phyloP scores from a whole-genome alignment of 176 grass and related monocot genomes.

The Lolium rigidum region DNA sequence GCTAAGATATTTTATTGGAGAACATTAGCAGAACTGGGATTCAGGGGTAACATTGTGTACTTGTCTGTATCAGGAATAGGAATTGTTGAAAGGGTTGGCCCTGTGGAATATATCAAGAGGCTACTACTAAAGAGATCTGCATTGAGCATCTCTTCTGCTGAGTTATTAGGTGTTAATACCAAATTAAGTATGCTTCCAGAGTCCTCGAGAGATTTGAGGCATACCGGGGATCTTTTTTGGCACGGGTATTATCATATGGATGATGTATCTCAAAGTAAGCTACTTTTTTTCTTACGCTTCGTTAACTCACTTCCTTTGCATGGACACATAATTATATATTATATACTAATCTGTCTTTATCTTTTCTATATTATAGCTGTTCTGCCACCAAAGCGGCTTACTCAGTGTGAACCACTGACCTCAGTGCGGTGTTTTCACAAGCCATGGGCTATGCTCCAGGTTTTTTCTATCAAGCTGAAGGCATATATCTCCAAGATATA shows the following conservation, averaged over 20 bases:
- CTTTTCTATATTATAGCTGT: slow-evolving; percentile 2
- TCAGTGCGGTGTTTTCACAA: background rate
- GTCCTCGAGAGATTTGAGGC: background rate
- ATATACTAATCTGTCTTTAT: background rate
- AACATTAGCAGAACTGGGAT: background rate
- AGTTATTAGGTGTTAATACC: background rate
- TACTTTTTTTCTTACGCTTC: background rate
- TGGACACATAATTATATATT: background rate
- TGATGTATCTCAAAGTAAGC: slow-evolving; percentile 10
- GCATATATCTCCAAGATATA: slow-evolving; percentile 14
- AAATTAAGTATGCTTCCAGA: background rate
- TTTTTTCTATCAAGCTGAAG: slow-evolving; percentile 27
- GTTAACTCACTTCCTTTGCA: background rate
- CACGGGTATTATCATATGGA: background rate
- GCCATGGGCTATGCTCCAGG: slow-evolving; percentile 7
- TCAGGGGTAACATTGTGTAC: background rate
- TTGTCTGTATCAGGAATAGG: slow-evolving; percentile 20
- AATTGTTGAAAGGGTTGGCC: background rate
- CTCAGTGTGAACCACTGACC: background rate
- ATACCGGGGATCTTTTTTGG: slow-evolving; percentile 6
- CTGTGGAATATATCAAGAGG: slow-evolving; percentile 12
- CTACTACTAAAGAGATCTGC: background rate
- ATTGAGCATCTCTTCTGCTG: background rate
- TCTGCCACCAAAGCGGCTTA: slow-evolving; percentile 2
- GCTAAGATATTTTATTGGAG: background rate